A percentile compares a stretch with the other conserved stretches of the same genome.
phyloP scores from a whole-genome alignment of 2,329 filamentous ascomycete species.

The Elsinoe necatrix region DNA sequence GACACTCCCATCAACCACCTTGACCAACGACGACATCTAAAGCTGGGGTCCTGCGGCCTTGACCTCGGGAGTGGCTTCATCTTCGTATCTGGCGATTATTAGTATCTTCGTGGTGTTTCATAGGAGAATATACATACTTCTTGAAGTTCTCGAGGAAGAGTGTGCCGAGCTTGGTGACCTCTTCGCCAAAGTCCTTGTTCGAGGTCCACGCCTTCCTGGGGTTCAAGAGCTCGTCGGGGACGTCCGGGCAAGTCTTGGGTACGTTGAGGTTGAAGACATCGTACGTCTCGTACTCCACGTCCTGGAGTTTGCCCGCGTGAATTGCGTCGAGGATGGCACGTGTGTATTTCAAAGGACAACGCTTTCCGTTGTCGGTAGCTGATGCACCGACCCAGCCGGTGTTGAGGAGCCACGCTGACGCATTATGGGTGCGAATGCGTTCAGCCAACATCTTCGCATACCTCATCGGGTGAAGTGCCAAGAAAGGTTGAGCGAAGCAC shows the following conservation, averaged over 20 bases:
- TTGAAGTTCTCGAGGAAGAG: constrained; percentile 97
- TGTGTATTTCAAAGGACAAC: constrained; percentile 95
- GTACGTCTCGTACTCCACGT: constrained; percentile 89
- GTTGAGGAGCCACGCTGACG: constrained; percentile 97
- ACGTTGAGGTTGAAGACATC: constrained; percentile 94
- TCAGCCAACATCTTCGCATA: constrained; percentile 98
- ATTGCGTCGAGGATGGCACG: constrained; percentile 97
- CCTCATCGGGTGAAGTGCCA: constrained; percentile 97
- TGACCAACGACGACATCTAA: neutral
- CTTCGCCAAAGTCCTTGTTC: constrained; percentile 65
- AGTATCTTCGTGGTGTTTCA: no score
- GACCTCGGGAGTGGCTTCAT: constrained; percentile 54
- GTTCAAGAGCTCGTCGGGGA: constrained; percentile 89
- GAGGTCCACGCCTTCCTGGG: constrained; percentile 87
- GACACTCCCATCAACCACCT: no score
- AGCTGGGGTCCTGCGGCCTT: constrained; percentile 25
- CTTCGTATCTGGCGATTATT: no score
- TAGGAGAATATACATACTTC: no score
- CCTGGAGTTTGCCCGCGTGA: constrained; percentile 90
- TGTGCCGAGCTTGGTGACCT: constrained; percentile 81
- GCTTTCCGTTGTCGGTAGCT: constrained; percentile 83
- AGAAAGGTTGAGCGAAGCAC: constrained; percentile 98
- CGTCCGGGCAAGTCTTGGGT: constrained; percentile 82
- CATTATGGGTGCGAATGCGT: constrained; percentile 91
- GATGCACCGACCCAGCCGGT: constrained; percentile 94